phyloP scores from a whole-genome alignment of 176 grass and related monocot species.

The Eragrostis nindensis region DNA sequence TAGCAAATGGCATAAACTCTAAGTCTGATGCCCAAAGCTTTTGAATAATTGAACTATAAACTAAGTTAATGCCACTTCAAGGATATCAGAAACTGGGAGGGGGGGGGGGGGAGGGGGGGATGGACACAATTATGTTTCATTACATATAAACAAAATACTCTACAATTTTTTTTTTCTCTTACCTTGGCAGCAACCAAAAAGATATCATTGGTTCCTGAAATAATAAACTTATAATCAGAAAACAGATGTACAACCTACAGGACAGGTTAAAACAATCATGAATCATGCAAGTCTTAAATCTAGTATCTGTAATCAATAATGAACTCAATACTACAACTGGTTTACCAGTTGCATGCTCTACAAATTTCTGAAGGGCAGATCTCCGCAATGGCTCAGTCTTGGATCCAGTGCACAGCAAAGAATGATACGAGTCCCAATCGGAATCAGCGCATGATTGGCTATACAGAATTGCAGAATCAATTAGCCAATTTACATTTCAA shows the following conservation, averaged over 20 bases:
- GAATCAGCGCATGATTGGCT: slow-evolving; percentile 91
- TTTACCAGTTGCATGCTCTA: slow-evolving; percentile 89
- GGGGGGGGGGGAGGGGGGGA: too few relatives aligned
- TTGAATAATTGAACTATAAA: too few relatives aligned
- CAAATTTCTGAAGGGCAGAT: slow-evolving; percentile 74
- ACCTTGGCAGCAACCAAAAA: slow-evolving; percentile 95
- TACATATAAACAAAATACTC: slow-evolving; percentile 7
- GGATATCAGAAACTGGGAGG: slow-evolving; percentile 5
- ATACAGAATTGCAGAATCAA: slow-evolving; percentile 43
- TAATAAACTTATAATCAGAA: slow-evolving; percentile 43
- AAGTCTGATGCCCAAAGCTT: too few relatives aligned
- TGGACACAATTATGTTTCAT: neutral
- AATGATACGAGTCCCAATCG: slow-evolving; percentile 89
- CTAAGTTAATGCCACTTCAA: slow-evolving; percentile 11
- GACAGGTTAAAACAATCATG: neutral
- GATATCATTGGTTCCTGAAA: slow-evolving; percentile 96
- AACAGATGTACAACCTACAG: slow-evolving; percentile 16
- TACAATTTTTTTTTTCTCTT: slow-evolving; percentile 31
- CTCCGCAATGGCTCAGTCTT: slow-evolving; percentile 51
- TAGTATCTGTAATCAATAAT: slow-evolving; percentile 4
- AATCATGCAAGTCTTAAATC: slow-evolving; percentile 22
- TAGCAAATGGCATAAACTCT: slow-evolving; percentile 10
- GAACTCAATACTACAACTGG: neutral
- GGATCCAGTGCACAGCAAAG: slow-evolving; percentile 77
- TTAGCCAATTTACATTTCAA: slow-evolving; percentile 22